A percentile compares a stretch with the other conserved stretches of the same genome.
phyloP scores from a whole-genome alignment of 495 filamentous ascomycete genomes.

The Diplogelasinospora grovesii region DNA sequence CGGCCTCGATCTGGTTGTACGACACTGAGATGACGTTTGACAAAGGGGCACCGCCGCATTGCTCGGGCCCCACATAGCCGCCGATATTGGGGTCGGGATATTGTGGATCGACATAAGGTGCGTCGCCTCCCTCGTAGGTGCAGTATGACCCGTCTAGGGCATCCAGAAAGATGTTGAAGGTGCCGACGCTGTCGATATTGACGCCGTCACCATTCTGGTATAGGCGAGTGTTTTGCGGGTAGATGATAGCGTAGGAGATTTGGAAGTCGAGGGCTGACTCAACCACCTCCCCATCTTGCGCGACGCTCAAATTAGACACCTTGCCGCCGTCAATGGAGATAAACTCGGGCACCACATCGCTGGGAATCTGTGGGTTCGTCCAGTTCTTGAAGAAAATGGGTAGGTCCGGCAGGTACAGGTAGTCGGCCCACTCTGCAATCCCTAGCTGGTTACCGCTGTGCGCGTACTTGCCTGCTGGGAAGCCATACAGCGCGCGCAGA shows the following conservation, averaged over 20 bases:
- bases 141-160: conserved; percentile 56
- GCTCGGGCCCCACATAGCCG: conserved; percentile 8
- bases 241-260: conserved; percentile 32
- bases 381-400: conserved; percentile 52
- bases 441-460: too few species aligned
- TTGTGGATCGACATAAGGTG: too few species aligned
- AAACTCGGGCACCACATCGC: conserved; percentile 10
- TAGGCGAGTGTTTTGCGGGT: conserved; percentile 50
- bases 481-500: too few species aligned
- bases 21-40: conserved; percentile 29
- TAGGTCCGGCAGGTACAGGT: too few species aligned
- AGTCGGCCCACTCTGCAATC: too few species aligned
- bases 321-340: conserved; percentile 20
- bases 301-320: too few species aligned
- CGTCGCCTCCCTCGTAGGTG: conserved; percentile 33
- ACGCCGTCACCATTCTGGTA: conserved; percentile 51
- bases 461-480: too few species aligned
- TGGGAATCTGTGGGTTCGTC: conserved; percentile 11
- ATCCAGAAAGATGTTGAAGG: conserved; percentile 42
- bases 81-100: too few species aligned
- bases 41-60: conserved; percentile 45
- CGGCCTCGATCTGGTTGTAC: conserved; percentile 24
- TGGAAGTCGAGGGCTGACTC: conserved; percentile 26
- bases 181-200: conserved; percentile 44
- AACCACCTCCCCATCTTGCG: too few species aligned